These are phyloP conservation scores for Pestalotiopsis sp. DNA, from an alignment of 2,329 filamentous ascomycete species.

Conservation along the genomic window DNA sequence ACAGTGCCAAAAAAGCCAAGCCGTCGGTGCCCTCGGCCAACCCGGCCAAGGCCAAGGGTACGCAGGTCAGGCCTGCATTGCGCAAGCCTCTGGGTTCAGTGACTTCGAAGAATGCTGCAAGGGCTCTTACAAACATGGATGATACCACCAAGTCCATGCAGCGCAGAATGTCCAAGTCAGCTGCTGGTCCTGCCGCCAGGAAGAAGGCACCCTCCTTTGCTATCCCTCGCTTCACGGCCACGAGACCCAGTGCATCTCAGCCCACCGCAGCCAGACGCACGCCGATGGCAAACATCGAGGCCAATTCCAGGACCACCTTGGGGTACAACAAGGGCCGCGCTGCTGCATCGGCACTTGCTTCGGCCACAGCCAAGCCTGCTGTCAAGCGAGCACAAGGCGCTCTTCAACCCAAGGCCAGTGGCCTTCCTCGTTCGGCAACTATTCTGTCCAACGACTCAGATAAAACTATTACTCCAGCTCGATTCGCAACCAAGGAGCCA, in stretches of 20 bases:
- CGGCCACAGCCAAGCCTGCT: conserved; percentile 27
- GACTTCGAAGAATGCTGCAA: conserved; percentile 57
- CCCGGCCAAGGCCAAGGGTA: not conserved
- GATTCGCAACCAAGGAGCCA: conserved; percentile 37
- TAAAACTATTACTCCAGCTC: conserved; percentile 51
- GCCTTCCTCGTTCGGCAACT: conserved; percentile 36
- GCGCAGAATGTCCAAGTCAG: conserved; percentile 30
- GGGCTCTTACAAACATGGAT: conserved; percentile 48
- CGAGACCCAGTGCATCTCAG: conserved; percentile 34
- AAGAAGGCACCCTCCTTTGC: conserved; percentile 28
- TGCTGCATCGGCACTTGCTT: conserved; percentile 50
- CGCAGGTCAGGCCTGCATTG: not conserved
- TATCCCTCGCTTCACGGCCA: conserved; percentile 33
- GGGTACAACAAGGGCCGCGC: conserved; percentile 81
- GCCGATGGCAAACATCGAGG: conserved; percentile 62
- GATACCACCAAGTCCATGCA: conserved; percentile 34
- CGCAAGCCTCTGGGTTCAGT: conserved; percentile 50
- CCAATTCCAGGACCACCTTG: conserved; percentile 77
- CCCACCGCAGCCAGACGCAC: conserved; percentile 46
- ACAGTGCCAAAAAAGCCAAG: conserved; percentile 33
- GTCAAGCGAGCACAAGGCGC: conserved; percentile 15
- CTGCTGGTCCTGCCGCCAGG: conserved; percentile 20
- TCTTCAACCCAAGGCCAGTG: conserved; percentile 19
- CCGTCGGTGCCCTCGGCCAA: conserved; percentile 24
- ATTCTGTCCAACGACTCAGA: conserved; percentile 41